A percentile compares a stretch with the other conserved stretches of the same genome.
These are phyloP conservation scores for Collariella sp. DNA, from an alignment of 495 filamentous ascomycete genomes.

Conservation along the genomic window DNA sequence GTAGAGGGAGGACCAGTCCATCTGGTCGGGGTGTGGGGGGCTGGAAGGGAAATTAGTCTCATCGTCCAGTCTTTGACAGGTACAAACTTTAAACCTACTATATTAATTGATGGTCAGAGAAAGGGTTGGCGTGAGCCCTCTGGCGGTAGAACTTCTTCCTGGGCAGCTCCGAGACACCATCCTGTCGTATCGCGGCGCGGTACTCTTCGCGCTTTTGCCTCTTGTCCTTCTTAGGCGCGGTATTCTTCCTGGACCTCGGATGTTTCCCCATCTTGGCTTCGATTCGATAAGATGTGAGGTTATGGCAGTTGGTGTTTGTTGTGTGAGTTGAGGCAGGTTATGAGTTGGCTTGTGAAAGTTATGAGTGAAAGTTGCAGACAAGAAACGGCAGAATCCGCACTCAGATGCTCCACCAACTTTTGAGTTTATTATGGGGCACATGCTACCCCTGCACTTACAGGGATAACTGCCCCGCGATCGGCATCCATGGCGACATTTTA, in stretches of 20 bases:
- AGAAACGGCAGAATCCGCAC: too few species aligned
- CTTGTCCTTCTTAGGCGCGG: constrained; percentile 45
- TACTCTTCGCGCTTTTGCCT: constrained; percentile 69
- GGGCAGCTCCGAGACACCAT: constrained; percentile 46
- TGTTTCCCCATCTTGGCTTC: too few species aligned
- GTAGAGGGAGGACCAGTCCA: constrained; percentile 85
- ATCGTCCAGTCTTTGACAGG: neutral
- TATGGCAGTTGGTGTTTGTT: too few species aligned
- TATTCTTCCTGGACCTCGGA: constrained; percentile 5
- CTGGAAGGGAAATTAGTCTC: constrained; percentile 36
- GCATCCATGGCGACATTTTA: constrained; percentile 11
- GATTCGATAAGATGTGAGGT: too few species aligned
- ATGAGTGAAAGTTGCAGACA: too few species aligned
- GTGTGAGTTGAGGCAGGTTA: too few species aligned
- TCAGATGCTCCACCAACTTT: constrained; percentile 1
- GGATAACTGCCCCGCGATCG: constrained; percentile 21
- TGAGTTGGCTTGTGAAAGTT: too few species aligned
- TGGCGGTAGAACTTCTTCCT: constrained; percentile 94
- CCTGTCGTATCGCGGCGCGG: constrained; percentile 33
- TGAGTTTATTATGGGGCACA: neutral
- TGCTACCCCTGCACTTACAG: neutral
- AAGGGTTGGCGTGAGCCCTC: constrained; percentile 93
- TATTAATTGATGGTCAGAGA: constrained; percentile 79
- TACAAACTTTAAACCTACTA: constrained; percentile 53
- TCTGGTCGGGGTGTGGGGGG: constrained; percentile 67